Evolutionary conservation across 805 yeast genomes (phyloP).

Genomic region (Kodamaea laetipori): DNA sequence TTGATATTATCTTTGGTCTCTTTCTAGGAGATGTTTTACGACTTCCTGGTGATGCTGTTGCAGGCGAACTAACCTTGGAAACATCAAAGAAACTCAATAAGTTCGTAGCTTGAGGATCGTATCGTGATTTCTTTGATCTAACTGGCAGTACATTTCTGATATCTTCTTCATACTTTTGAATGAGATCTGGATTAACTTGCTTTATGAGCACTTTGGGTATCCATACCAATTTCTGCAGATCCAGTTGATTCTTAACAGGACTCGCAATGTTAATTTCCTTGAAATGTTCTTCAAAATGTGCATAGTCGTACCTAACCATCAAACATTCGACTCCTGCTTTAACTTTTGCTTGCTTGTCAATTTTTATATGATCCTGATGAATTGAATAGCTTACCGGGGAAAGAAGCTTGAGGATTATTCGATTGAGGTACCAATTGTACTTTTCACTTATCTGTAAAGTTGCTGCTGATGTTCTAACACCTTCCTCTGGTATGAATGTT

Average conservation of each 20-base stretch:
- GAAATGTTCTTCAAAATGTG: constrained; percentile 14
- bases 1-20: background rate
- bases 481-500: constrained; percentile 3
- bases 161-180: background rate
- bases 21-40: constrained; percentile 2
- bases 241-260: background rate
- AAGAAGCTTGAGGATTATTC: constrained; percentile 19
- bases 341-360: constrained; percentile 12
- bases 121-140: background rate
- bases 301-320: constrained; percentile 23
- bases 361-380: constrained; percentile 3
- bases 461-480: background rate
- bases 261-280: constrained; percentile 5
- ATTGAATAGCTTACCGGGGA: constrained; percentile 1
- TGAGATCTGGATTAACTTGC: constrained; percentile 4
- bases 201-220: background rate
- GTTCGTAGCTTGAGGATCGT: constrained; percentile 6
- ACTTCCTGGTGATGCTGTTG: background rate
- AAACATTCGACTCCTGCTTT: constrained; percentile 19
- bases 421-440: constrained; percentile 14
- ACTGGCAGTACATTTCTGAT: background rate
- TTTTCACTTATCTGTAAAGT: constrained; percentile 1
- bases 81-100: constrained; percentile 4
- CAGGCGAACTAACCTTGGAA: constrained; percentile 6
- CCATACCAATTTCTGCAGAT: constrained; percentile 6